Base-by-base conservation (phyloP, 371 early-diverging fungal species). In the Mucor velutinosus region DNA sequence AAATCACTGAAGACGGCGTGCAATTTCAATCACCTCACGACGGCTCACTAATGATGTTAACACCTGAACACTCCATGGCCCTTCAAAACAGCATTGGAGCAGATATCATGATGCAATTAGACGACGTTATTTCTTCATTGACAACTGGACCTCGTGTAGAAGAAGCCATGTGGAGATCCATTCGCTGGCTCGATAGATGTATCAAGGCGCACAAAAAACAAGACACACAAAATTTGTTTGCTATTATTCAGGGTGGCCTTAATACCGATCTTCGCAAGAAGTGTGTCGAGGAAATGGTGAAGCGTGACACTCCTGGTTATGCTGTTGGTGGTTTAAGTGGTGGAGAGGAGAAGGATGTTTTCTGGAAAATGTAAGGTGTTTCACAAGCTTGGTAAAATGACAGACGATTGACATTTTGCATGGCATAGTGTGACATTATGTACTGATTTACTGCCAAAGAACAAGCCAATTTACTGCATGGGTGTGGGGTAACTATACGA, bases 31-130 rank as follows among this genome's bases (percentile, higher is more conserved):
- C 93, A 43, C 95, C 96, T 29, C 91, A 94, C 62, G 93, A 94
- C 62, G 91, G 89, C 41, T 88, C 90, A 14, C 74, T 83, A 64
- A 94, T 94, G 89, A 79, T 97, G 75, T 82, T 97, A 75, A 97
- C 97, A n/a, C 98, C 99, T 2, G 98, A 98, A 70, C 91, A 95
- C 68, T 95, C 96, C 11, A 96, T 97, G 78, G 84, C 86, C 8
- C 83, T 97, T 71, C 99, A 98, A 76, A 96, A 94, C 77, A 86
- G 89, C n/a, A 94, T 98, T 71, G 97, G 96, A 19, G 94, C 97
- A 2, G 99, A 97, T 80, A 97, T 98, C 55, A 95, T 97, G 84
- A 97, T 98, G 98, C 99, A 97, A 74, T 77, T 98, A 62, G 98
- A 98, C 75, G 97, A 98, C 79, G 98, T 98, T 17, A 95, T 97